These are phyloP conservation scores for Corylus heterophylla DNA, from an alignment of 306 rosid genomes.

Conservation along the genomic window DNA sequence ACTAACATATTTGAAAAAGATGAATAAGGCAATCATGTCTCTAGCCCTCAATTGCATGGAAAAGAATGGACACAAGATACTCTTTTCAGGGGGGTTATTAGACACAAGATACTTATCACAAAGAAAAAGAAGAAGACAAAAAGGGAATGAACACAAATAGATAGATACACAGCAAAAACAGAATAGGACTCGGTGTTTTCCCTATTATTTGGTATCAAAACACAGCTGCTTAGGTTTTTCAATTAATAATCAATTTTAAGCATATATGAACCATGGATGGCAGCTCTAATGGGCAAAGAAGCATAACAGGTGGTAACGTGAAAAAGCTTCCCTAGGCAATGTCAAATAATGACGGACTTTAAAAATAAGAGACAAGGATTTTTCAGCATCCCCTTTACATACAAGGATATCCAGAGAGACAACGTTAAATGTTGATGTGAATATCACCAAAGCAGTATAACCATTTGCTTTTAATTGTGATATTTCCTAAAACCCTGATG, in stretches of 20 bases:
- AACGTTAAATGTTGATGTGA: background rate
- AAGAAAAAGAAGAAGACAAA: background rate
- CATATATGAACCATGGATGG: background rate
- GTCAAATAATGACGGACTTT: background rate
- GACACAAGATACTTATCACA: background rate
- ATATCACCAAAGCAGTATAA: background rate
- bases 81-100: background rate
- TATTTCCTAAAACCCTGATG: background rate
- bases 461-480: background rate
- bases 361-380: background rate
- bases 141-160: background rate
- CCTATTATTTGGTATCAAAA: background rate
- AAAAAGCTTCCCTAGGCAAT: background rate
- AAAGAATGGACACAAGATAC: background rate
- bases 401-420: background rate
- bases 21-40: background rate
- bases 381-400: background rate
- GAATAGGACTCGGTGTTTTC: background rate
- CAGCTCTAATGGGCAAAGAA: background rate
- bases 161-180: background rate
- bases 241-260: background rate
- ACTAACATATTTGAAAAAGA: background rate
- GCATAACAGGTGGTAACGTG: background rate
- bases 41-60: background rate
- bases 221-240: background rate